These are phyloP conservation scores for Solanum piurae DNA, from an alignment of 257 asterid species.

Conservation along the genomic window DNA sequence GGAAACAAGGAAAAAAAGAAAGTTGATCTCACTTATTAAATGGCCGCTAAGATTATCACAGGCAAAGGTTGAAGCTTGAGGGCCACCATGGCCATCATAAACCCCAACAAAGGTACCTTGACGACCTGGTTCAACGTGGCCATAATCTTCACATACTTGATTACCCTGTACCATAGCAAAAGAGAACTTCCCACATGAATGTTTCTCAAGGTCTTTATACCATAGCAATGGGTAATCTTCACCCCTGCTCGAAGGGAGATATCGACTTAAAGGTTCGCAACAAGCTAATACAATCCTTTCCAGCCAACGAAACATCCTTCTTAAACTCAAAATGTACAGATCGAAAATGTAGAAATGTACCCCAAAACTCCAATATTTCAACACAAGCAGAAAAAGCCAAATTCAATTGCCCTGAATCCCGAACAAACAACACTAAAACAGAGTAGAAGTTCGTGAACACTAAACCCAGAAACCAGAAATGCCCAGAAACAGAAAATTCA, in stretches of 20 bases:
- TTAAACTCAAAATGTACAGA: conserved; percentile 1
- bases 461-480: not conserved
- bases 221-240: conserved; percentile 51
- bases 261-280: conserved; percentile 58
- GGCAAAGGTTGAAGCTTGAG: conserved; percentile 51
- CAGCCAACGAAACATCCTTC: conserved; percentile 60
- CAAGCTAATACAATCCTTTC: conserved; percentile 43
- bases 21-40: conserved; percentile 39
- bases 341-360: not conserved
- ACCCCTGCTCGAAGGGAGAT: conserved; percentile 60
- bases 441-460: not conserved
- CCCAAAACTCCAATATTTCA: not conserved
- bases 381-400: not conserved
- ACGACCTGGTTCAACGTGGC: conserved; percentile 64
- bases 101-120: conserved; percentile 63
- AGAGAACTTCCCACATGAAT: conserved; percentile 65
- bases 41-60: conserved; percentile 41
- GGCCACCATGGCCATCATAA: conserved; percentile 91
- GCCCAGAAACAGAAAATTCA: not conserved
- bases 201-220: conserved; percentile 77
- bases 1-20: not conserved
- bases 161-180: conserved; percentile 68
- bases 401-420: not conserved
- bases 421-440: not conserved
- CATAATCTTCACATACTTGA: conserved; percentile 51